A percentile compares a stretch with the other conserved stretches of the same genome.
Evolutionary conservation across 176 grass and related monocot genomes (phyloP).

Genomic region (Metroxylon sagu): DNA sequence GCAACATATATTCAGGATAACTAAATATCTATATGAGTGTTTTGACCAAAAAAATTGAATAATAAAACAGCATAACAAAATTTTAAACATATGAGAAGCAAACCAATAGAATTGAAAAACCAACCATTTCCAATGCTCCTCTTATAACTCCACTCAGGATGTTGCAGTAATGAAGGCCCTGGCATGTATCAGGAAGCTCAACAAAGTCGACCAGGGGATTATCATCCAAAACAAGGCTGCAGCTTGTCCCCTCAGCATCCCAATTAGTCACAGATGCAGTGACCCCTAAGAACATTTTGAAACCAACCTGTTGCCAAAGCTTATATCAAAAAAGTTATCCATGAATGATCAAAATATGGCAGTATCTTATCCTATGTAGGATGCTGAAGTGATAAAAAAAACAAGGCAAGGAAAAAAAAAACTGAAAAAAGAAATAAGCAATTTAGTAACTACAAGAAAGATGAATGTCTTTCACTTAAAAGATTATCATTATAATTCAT

Average conservation of each 20-base stretch:
- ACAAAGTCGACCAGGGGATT: slow-evolving; percentile 98
- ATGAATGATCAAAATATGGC: too few relatives aligned
- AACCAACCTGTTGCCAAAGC: slow-evolving; percentile 51
- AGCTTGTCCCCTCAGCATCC: slow-evolving; percentile 89
- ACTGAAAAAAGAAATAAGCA: too few relatives aligned
- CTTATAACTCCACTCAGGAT: slow-evolving; percentile 86
- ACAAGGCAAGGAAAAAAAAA: too few relatives aligned
- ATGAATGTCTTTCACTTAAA: too few relatives aligned
- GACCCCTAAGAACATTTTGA: slow-evolving; percentile 98
- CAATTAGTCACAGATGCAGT: slow-evolving; percentile 85
- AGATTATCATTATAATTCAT: too few relatives aligned
- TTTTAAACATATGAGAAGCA: not conserved
- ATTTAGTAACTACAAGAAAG: too few relatives aligned
- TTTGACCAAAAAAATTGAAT: not conserved
- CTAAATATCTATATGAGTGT: too few relatives aligned
- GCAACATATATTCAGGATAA: too few relatives aligned
- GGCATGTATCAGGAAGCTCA: slow-evolving; percentile 92
- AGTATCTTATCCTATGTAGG: not conserved
- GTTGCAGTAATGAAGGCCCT: slow-evolving; percentile 93
- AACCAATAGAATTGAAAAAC: slow-evolving; percentile 2
- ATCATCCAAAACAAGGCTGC: slow-evolving; percentile 94
- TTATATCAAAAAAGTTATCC: too few relatives aligned
- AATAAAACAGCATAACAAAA: not conserved
- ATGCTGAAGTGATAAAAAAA: slow-evolving; percentile 1
- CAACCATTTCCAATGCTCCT: slow-evolving; percentile 94